Evolutionary conservation across 371 early-diverging fungal genomes (phyloP), one percentile per base, ranked within the genome.

Genomic region (Mortierella sp.): DNA sequence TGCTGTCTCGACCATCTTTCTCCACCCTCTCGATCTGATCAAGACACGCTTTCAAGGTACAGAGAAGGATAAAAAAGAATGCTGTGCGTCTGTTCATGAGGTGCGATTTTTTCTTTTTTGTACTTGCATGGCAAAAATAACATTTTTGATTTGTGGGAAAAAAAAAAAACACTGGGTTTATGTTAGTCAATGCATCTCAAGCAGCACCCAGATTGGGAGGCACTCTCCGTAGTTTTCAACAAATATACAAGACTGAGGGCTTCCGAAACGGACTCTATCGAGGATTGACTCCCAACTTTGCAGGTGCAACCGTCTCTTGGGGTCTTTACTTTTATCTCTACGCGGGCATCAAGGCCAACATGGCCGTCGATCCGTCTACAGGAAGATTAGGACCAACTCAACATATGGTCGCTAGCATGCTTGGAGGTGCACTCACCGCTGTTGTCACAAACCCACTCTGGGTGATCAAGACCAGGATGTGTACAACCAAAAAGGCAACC

Each of bases 381-480:
- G 86, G 86, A 23, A 83, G 84, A 46, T 64, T 86, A 31, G 83
- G 90, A 7, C 86, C 91, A 6, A 64, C 83, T 19, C 93, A 97
- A 72, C 94, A 97, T 69, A 81, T 98, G 78, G 21, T 84, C 7
- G 95, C 97, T 19, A 62, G 61, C 32, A 54, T 59, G 54, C 49
- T 58, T 4, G 80, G 80, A 76, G 95, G 96, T 8, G 92, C 92
- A 2, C 70, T 93, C 26, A 95, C 96, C 0, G 91, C 92, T 7
- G 60, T 93, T 5, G 86, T 91, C 61, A 92, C 97, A 0, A 97
- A 97, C 75, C 98, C 98, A 0, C 80, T 97, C 50, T 97, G 96
- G 96, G 93, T 98, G 6, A 88, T 96, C 60, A 98, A 98, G 76
- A 96, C 96, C 0, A 86, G 98, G 15, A 95, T 98, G 92, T 95